phyloP scores from a whole-genome alignment of 2,329 filamentous ascomycete species.

The Clonostachys solani region DNA sequence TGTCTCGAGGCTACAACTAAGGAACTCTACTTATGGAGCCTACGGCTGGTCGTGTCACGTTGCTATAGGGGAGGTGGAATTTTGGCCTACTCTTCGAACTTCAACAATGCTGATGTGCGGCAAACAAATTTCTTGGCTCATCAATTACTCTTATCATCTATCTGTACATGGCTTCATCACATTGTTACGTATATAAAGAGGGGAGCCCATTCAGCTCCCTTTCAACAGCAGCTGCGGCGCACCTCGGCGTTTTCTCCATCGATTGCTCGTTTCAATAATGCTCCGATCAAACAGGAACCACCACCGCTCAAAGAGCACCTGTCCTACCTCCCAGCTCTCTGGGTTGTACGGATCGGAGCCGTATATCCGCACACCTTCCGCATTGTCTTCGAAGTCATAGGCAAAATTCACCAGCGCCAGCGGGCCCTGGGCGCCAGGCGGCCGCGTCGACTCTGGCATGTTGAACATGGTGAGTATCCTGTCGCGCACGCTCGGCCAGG shows the following conservation, averaged over 20 bases:
- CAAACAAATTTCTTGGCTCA: too few relatives aligned
- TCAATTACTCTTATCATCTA: too few relatives aligned
- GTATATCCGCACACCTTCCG: slow-evolving; percentile 47
- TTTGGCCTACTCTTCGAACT: too few relatives aligned
- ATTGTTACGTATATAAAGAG: too few relatives aligned
- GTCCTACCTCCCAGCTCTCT: slow-evolving; percentile 51
- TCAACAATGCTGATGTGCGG: too few relatives aligned
- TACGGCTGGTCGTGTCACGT: too few relatives aligned
- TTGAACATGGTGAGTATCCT: slow-evolving; percentile 46
- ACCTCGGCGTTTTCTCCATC: slow-evolving; percentile 41
- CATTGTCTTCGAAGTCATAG: slow-evolving; percentile 51
- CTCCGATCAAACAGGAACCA: slow-evolving; percentile 55
- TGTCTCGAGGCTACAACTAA: too few relatives aligned
- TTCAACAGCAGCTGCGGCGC: slow-evolving; percentile 18
- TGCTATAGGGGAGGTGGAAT: too few relatives aligned
- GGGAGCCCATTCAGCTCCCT: neutral
- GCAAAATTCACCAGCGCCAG: slow-evolving; percentile 45
- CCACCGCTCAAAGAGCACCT: slow-evolving; percentile 54
- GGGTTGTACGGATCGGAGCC: slow-evolving; percentile 43
- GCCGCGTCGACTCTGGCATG: slow-evolving; percentile 41
- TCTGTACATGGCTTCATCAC: too few relatives aligned
- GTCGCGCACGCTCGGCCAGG: slow-evolving; percentile 51
- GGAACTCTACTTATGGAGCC: too few relatives aligned
- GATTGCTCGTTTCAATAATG: slow-evolving; percentile 50
- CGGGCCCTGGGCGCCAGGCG: slow-evolving; percentile 36